Evolutionary conservation across 495 filamentous ascomycete genomes (phyloP), one percentile per base, ranked within the genome.

Genomic region (Annulohypoxylon moriforme): DNA sequence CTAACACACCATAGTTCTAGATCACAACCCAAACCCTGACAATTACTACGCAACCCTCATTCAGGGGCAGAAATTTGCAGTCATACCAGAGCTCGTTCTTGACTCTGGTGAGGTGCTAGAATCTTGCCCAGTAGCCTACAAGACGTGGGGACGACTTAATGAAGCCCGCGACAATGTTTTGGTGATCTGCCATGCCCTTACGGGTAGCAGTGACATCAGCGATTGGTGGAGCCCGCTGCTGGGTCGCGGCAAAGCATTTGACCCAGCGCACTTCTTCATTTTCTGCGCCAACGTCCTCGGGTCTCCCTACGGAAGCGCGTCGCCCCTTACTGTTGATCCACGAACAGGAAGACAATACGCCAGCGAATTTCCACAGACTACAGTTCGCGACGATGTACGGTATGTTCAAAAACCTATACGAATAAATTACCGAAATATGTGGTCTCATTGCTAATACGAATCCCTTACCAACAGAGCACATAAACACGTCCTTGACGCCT

Each of bases 161-260:
- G 69, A 74, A 6, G 58, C 65, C 3, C 24, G 74, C 6, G 71
- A 78, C 47, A 82, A 82, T 27, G 77, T 75, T 31, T 62, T 81
- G 29, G 76, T 82, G 13, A 64, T 81, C 24, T 81, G 79, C 56
- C 80, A 82, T 44, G 78, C 80, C 22, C 66, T 82, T n/a, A 78
- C 80, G 7, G 79, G 80, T 3, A 81, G 77, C 60, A 78, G 75
- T 42, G 79, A 81, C 60, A 66, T 78, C 14, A 72, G 65, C 34
- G 75, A 80, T 67, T 81, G 80, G 79, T 81, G 79, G 79, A 70
- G 68, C 2, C 77, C 78, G 1, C 64, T 82, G 0, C 58, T 80
- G 5, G 78, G 79, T 14, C 63, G 66, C 10, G 75, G 73, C 2
- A 79, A 75, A 50, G 78, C 79, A 0, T 75, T 82, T 24, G 80